phyloP scores from a whole-genome alignment of 805 yeast genomes.

The Candida wancherniae region DNA sequence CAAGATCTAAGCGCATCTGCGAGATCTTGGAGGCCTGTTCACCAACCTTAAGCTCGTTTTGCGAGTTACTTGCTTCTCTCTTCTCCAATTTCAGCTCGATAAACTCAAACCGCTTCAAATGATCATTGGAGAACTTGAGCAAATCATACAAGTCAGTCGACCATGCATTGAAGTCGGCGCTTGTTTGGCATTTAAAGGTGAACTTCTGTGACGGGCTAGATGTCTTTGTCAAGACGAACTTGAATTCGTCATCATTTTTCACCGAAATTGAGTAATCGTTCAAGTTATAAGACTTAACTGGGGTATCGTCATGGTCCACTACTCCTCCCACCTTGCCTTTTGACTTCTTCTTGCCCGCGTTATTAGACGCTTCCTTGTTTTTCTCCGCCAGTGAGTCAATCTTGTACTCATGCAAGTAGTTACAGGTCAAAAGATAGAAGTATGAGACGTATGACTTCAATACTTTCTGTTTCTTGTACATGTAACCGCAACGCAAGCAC shows the following conservation, averaged over 20 bases:
- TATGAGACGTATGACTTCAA: slow-evolving; percentile 34
- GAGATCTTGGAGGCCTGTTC: slow-evolving; percentile 5
- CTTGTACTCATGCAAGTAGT: slow-evolving; percentile 40
- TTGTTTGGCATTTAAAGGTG: slow-evolving; percentile 43
- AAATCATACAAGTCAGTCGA: slow-evolving; percentile 50
- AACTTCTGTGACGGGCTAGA: slow-evolving; percentile 26
- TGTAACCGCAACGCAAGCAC: slow-evolving; percentile 35
- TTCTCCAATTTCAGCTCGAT: slow-evolving; percentile 39
- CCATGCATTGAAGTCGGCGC: slow-evolving; percentile 49
- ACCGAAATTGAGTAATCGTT: slow-evolving; percentile 31
- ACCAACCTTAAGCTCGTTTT: no score
- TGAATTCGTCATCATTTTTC: slow-evolving; percentile 30
- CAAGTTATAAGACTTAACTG: slow-evolving; percentile 38
- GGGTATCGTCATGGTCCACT: slow-evolving; percentile 37
- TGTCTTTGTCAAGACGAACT: slow-evolving; percentile 29
- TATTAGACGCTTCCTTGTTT: slow-evolving; percentile 8
- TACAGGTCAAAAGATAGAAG: slow-evolving; percentile 39
- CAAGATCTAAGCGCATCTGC: slow-evolving; percentile 14
- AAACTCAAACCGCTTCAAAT: slow-evolving; percentile 46
- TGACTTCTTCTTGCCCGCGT: slow-evolving; percentile 12
- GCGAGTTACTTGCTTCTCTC: slow-evolving; percentile 9
- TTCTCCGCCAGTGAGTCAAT: slow-evolving; percentile 22
- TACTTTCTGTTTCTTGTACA: slow-evolving; percentile 39
- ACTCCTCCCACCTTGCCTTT: slow-evolving; percentile 38
- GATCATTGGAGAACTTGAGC: slow-evolving; percentile 40